Evolutionary conservation across 176 grass and related monocot genomes (phyloP).

Genomic region (Aegilops sharonensis): DNA sequence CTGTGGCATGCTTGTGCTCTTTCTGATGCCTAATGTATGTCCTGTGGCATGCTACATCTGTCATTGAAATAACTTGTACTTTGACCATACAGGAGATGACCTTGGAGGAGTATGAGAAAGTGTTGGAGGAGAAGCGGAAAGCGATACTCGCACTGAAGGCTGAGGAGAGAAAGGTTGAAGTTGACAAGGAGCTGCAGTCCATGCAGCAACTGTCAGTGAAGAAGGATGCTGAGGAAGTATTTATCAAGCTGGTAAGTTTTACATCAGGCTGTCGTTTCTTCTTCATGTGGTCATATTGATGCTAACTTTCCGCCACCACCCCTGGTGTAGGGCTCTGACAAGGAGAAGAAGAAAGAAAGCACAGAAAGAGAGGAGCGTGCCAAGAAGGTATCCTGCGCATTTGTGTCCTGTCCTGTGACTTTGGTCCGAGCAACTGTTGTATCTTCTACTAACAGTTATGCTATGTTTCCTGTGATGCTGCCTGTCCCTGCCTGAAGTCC

Average conservation of each 20-base stretch:
- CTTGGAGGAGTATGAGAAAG: constrained; percentile 90
- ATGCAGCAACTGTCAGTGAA: constrained; percentile 74
- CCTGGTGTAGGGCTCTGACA: constrained; percentile 51
- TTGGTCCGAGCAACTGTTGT: background rate
- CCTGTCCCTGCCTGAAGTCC: constrained; percentile 29
- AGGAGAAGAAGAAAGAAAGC: constrained; percentile 75
- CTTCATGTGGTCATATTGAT: background rate
- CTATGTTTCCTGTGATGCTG: background rate
- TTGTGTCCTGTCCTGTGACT: background rate
- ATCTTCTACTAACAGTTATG: background rate
- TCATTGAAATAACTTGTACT: background rate
- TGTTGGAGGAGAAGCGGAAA: constrained; percentile 68
- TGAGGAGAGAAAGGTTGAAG: constrained; percentile 76
- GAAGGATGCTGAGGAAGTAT: constrained; percentile 50
- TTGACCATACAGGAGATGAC: constrained; percentile 64
- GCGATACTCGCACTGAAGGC: constrained; percentile 52
- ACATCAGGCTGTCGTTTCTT: background rate
- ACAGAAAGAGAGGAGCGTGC: constrained; percentile 64
- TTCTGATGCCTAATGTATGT: background rate
- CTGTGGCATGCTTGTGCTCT: background rate
- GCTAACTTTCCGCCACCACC: background rate
- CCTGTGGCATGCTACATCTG: background rate
- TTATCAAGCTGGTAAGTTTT: constrained; percentile 66
- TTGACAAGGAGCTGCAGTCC: constrained; percentile 70
- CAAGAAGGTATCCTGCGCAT: constrained; percentile 44